These are phyloP conservation scores for Mycena latifolia DNA, from an alignment of 768 basidiomycete genomes.

Conservation along the genomic window DNA sequence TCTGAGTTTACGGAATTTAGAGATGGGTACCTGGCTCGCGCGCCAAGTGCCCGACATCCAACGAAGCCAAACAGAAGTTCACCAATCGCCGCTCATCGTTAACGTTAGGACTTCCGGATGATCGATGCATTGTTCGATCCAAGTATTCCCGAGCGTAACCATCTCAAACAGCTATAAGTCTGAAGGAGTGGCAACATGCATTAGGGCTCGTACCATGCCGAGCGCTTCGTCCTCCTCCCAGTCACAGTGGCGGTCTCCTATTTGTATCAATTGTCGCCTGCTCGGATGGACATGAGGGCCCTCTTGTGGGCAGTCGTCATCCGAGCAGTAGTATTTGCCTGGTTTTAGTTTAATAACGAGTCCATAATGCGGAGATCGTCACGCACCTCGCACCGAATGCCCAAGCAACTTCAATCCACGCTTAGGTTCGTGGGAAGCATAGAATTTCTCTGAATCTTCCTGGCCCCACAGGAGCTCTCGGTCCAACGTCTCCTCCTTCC, in stretches of 20 bases:
- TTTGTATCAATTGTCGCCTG: constrained; percentile 22
- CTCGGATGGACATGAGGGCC: constrained; percentile 8
- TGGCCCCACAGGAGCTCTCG: constrained; percentile 17
- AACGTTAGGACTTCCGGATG: constrained; percentile 30
- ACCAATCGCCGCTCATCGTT: constrained; percentile 31
- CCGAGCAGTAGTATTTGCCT: constrained; percentile 35
- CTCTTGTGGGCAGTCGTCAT: constrained; percentile 18
- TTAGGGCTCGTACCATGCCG: neutral
- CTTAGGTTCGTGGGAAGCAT: constrained; percentile 22
- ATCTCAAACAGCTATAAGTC: constrained; percentile 2
- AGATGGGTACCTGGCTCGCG: no score
- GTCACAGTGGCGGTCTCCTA: constrained; percentile 21
- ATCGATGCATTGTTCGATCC: constrained; percentile 28
- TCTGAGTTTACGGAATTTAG: no score
- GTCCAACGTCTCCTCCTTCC: constrained; percentile 31
- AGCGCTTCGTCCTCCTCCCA: constrained; percentile 31
- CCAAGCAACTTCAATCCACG: constrained; percentile 32
- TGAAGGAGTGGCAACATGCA: neutral
- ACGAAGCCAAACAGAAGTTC: no score
- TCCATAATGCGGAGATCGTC: neutral
- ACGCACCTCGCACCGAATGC: constrained; percentile 24
- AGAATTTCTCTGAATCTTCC: constrained; percentile 30
- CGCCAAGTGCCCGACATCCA: no score
- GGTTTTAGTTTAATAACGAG: neutral
- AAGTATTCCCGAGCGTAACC: constrained; percentile 17